These are phyloP conservation scores for Antitrichia curtipendula DNA, from an alignment of 225 moss, liverwort and hornwort genomes.

Conservation along the genomic window DNA sequence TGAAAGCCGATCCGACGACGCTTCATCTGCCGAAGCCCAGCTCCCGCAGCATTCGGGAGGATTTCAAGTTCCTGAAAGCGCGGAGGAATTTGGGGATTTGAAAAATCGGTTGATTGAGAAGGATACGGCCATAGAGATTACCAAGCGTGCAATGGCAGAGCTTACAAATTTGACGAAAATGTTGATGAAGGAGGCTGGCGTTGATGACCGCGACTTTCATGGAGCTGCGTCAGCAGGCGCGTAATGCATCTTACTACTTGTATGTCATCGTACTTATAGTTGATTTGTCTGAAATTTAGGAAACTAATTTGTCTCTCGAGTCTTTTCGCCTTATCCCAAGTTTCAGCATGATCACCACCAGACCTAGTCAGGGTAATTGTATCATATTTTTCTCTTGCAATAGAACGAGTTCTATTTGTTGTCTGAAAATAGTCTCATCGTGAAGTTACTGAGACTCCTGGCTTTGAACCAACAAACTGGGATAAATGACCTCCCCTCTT, in stretches of 20 bases:
- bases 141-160: slow-evolving; percentile 8
- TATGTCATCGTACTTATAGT: not conserved
- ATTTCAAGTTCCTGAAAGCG: not conserved
- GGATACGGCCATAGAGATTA: slow-evolving; percentile 13
- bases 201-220: not conserved
- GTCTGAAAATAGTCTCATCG: not conserved
- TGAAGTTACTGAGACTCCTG: not conserved
- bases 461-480: not conserved
- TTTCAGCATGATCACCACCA: not conserved
- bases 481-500: not conserved
- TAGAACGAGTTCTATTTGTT: not conserved
- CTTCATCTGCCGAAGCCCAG: not conserved
- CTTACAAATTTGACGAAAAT: slow-evolving; percentile 18
- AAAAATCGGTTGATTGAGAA: slow-evolving; percentile 1
- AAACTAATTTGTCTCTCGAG: not conserved
- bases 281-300: not conserved
- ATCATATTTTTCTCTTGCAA: slow-evolving; percentile 1
- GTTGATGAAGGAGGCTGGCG: slow-evolving; percentile 16
- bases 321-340: not conserved
- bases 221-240: not conserved
- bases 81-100: not conserved
- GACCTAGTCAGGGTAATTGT: not conserved
- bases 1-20: not conserved
- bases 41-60: not conserved
- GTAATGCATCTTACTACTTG: not conserved